Conservation (phyloP, 2,329 filamentous ascomycete genomes). For the Diaporthe destruens region DNA sequence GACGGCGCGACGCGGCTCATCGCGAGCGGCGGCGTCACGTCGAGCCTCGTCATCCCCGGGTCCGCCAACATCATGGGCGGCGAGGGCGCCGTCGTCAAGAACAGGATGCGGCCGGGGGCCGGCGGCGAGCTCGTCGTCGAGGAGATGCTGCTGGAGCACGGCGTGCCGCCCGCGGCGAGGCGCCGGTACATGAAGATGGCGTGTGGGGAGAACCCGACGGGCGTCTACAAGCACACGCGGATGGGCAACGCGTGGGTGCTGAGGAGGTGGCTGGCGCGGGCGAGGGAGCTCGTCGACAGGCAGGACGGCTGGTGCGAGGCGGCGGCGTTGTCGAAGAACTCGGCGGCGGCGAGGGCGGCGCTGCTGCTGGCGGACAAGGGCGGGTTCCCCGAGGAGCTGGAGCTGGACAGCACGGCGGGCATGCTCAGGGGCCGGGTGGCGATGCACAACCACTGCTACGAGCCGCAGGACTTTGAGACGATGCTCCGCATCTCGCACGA, state of each 20-base stretch:
- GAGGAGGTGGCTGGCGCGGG: conserved; percentile 54
- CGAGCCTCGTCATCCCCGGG: conserved; percentile 60
- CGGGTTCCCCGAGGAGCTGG: conserved; percentile 51
- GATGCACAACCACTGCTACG: conserved; percentile 60
- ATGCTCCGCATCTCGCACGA: conserved; percentile 58
- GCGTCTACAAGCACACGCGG: conserved; percentile 53
- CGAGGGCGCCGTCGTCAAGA: conserved; percentile 58
- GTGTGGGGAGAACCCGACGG: conserved; percentile 60
- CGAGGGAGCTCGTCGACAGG: conserved; percentile 51
- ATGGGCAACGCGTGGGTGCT: conserved; percentile 57
- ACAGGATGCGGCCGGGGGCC: conserved; percentile 51
- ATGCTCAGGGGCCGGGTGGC: conserved; percentile 56
- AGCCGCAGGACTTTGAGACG: conserved; percentile 58
- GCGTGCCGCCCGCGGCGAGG: conserved; percentile 49
- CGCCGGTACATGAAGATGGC: conserved; percentile 60
- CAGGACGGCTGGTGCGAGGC: conserved; percentile 50
- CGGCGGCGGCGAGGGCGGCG: conserved; percentile 43
- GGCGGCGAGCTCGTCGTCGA: conserved; percentile 55
- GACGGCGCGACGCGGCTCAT: conserved; percentile 54
- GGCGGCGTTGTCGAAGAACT: conserved; percentile 38
- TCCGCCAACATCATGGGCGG: conserved; percentile 60
- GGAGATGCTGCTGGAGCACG: conserved; percentile 57
- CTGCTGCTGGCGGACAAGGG: conserved; percentile 41
- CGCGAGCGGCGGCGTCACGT: conserved; percentile 59
- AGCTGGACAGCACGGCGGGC: conserved; percentile 56